Percentiles rank a stretch among this genome's conserved stretches.
These are phyloP conservation scores for Solanum ossicruentum DNA, from an alignment of 257 asterid genomes.

Conservation along the genomic window DNA sequence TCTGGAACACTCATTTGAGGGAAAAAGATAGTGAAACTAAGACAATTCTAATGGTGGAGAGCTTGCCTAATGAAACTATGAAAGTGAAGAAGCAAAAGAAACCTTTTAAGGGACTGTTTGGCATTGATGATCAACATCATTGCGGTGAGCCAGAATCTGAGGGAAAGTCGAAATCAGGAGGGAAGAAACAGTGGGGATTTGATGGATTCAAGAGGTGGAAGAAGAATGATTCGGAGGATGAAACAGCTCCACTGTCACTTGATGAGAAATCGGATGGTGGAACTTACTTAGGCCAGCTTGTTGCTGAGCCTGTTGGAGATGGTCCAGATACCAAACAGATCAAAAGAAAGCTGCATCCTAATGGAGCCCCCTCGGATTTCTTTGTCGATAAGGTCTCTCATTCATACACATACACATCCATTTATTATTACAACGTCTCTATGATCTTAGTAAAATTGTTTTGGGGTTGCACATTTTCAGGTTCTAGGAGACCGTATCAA, in stretches of 20 bases:
- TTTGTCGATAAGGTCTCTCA: slow-evolving; percentile 60
- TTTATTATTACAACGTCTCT: neutral
- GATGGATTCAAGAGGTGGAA: slow-evolving; percentile 85
- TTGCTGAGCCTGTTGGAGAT: slow-evolving; percentile 40
- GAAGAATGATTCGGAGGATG: slow-evolving; percentile 41
- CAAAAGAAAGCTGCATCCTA: slow-evolving; percentile 59
- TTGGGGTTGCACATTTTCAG: slow-evolving; percentile 14
- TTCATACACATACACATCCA: neutral
- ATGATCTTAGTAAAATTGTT: neutral
- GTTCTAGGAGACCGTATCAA: slow-evolving; percentile 58
- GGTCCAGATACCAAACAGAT: slow-evolving; percentile 54
- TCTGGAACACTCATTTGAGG: slow-evolving; percentile 19
- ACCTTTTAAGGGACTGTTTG: slow-evolving; percentile 25
- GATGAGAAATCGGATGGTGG: slow-evolving; percentile 26
- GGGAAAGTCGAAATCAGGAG: slow-evolving; percentile 16
- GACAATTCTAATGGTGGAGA: slow-evolving; percentile 37
- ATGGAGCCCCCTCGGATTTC: slow-evolving; percentile 62
- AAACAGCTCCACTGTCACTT: slow-evolving; percentile 38
- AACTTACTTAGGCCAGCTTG: slow-evolving; percentile 23
- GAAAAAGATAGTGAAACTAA: slow-evolving; percentile 17
- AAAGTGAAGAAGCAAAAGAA: slow-evolving; percentile 23
- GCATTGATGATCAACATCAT: slow-evolving; percentile 1
- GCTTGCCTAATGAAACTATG: slow-evolving; percentile 13
- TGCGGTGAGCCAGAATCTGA: slow-evolving; percentile 12
- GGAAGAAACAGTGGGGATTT: slow-evolving; percentile 48